These are phyloP conservation scores for Allium fistulosum DNA, from an alignment of 106 monocot species.

Conservation along the genomic window DNA sequence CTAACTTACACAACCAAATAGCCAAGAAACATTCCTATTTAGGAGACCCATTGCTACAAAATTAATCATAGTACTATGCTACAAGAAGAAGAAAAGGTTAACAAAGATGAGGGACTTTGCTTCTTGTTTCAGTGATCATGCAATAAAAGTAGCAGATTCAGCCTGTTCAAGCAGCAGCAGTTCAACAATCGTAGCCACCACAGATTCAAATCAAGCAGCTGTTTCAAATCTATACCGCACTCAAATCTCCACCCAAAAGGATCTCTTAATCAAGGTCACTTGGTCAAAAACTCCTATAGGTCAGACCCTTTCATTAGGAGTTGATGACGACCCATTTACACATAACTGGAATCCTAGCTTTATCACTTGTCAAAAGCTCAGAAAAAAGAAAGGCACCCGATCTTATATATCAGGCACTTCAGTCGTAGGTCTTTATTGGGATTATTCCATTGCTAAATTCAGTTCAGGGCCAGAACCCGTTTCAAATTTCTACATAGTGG, in stretches of 20 bases:
- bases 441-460: conserved; percentile 39
- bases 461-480: conserved; percentile 28
- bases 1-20: background rate
- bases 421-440: conserved; percentile 29
- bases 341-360: background rate
- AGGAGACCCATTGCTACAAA: background rate
- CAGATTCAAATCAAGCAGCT: conserved; percentile 7
- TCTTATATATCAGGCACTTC: conserved; percentile 15
- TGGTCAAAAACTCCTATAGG: conserved; percentile 45
- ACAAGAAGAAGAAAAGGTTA: background rate
- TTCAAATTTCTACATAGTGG: conserved; percentile 36
- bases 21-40: background rate
- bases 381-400: conserved; percentile 27
- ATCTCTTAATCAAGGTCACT: conserved; percentile 43
- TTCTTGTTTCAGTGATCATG: conserved; percentile 48
- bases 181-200: background rate
- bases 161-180: conserved; percentile 20
- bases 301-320: conserved; percentile 35
- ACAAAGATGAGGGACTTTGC: conserved; percentile 36
- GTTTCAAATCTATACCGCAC: conserved; percentile 46
- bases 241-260: conserved; percentile 16
- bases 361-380: background rate
- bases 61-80: background rate
- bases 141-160: conserved; percentile 30
- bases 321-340: conserved; percentile 21